A percentile compares a stretch with the other conserved stretches of the same genome.
Evolutionary conservation across 805 yeast genomes (phyloP).

Genomic region (Helenozyma baotianmanensis): DNA sequence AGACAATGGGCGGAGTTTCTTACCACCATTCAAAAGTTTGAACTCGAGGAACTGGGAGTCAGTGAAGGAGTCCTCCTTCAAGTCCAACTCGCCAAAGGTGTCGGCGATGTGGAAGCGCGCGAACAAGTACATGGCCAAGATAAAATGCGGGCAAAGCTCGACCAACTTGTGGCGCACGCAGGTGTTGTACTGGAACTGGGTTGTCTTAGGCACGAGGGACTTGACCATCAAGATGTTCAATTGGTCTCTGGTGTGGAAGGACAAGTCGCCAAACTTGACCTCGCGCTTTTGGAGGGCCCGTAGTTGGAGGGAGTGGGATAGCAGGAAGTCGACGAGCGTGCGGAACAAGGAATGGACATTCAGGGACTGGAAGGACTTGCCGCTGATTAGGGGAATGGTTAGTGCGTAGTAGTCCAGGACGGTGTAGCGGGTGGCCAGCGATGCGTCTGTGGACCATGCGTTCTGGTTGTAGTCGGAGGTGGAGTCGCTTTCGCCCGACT

Average conservation of each 20-base stretch:
- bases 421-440: slow-evolving; percentile 4
- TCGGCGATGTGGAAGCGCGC: slow-evolving; percentile 26
- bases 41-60: slow-evolving; percentile 12
- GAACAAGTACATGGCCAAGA: slow-evolving; percentile 25
- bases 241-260: background rate
- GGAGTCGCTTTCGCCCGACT: no score
- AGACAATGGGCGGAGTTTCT: slow-evolving; percentile 19
- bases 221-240: slow-evolving; percentile 3
- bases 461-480: no score
- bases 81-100: slow-evolving; percentile 19
- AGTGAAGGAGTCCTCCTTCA: slow-evolving; percentile 4
- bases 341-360: slow-evolving; percentile 19
- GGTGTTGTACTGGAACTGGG: slow-evolving; percentile 13
- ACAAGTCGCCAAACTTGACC: slow-evolving; percentile 18
- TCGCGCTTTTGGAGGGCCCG: slow-evolving; percentile 23
- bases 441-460: no score
- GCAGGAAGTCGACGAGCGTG: slow-evolving; percentile 23
- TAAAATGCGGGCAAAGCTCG: slow-evolving; percentile 25
- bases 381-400: slow-evolving; percentile 11
- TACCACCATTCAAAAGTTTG: slow-evolving; percentile 22
- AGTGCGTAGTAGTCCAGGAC: slow-evolving; percentile 18
- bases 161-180: slow-evolving; percentile 21
- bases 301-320: slow-evolving; percentile 19
- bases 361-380: slow-evolving; percentile 3
- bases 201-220: background rate